A percentile compares a stretch with the other conserved stretches of the same genome.
Evolutionary conservation across 331 rosid species (phyloP).

Genomic region (Quercus tomentella): DNA sequence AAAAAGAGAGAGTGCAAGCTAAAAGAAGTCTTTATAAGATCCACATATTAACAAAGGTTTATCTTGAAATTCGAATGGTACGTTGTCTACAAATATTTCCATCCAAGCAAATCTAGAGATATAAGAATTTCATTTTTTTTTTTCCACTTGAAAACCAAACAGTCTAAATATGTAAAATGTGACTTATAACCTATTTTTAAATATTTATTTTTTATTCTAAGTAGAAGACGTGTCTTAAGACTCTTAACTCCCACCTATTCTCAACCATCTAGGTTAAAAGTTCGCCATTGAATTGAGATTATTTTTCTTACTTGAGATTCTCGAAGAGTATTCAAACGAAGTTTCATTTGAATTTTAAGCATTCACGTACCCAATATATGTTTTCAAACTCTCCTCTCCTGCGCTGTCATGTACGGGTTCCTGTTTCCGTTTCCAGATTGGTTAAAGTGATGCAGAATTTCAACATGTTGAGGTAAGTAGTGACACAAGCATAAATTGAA

Average conservation of each 20-base stretch:
- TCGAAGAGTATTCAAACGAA: background rate
- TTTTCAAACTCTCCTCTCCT: background rate
- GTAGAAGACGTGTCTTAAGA: too few species aligned
- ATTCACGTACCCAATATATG: background rate
- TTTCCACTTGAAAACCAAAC: too few species aligned
- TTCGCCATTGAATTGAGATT: background rate
- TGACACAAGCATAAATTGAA: background rate
- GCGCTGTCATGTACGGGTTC: background rate
- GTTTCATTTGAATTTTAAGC: background rate
- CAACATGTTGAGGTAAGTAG: background rate
- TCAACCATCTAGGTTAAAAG: background rate
- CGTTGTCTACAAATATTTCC: too few species aligned
- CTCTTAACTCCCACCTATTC: background rate
- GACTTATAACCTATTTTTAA: too few species aligned
- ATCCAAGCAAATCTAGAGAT: too few species aligned
- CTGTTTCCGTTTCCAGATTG: constrained; percentile 12
- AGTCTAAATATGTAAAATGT: too few species aligned
- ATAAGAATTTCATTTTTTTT: too few species aligned
- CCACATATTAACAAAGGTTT: too few species aligned
- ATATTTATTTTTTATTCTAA: too few species aligned
- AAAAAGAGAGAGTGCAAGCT: too few species aligned
- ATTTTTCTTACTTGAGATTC: background rate
- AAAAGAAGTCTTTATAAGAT: too few species aligned
- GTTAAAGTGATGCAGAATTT: background rate
- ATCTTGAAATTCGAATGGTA: too few species aligned